Percentiles rank a stretch among this genome's conserved stretches.
These are phyloP conservation scores for Candida tropicalis DNA, from an alignment of 1,139 yeast genomes.

Conservation along the genomic window DNA sequence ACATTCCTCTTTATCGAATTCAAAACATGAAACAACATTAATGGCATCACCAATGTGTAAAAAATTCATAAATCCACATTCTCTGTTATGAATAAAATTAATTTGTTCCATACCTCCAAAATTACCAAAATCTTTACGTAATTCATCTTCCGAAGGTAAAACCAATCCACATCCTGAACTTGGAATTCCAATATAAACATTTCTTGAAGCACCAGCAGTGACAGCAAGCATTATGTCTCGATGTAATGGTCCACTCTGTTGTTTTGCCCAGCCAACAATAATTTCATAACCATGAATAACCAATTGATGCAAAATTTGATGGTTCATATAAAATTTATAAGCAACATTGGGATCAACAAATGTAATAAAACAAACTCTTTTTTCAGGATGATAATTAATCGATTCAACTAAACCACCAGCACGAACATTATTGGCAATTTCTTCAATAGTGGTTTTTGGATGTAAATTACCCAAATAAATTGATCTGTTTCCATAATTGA, in stretches of 20 bases:
- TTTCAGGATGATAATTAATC: conserved; percentile 39
- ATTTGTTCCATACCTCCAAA: conserved; percentile 52
- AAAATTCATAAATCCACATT: conserved; percentile 50
- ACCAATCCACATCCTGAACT: conserved; percentile 20
- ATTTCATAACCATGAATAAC: conserved; percentile 50
- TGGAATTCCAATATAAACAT: conserved; percentile 46
- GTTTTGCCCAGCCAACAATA: conserved; percentile 51
- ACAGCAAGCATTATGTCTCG: conserved; percentile 47
- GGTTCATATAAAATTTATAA: conserved; percentile 43
- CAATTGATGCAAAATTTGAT: conserved; percentile 48
- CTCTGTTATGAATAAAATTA: conserved; percentile 47
- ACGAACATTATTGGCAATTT: conserved; percentile 50
- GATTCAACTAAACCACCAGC: conserved; percentile 52
- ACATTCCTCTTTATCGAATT: conserved; percentile 21
- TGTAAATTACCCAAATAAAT: conserved; percentile 49
- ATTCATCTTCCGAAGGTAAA: conserved; percentile 44
- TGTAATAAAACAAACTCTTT: conserved; percentile 47
- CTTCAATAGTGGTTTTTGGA: conserved; percentile 48
- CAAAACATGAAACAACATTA: conserved; percentile 37
- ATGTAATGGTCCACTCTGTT: conserved; percentile 43
- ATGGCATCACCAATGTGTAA: conserved; percentile 44
- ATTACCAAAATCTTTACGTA: conserved; percentile 39
- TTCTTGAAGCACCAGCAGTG: conserved; percentile 52
- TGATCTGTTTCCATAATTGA: conserved; percentile 42
- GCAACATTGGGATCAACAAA: conserved; percentile 48